phyloP scores from a whole-genome alignment of 768 basidiomycete genomes.

The Mycena polygramma region DNA sequence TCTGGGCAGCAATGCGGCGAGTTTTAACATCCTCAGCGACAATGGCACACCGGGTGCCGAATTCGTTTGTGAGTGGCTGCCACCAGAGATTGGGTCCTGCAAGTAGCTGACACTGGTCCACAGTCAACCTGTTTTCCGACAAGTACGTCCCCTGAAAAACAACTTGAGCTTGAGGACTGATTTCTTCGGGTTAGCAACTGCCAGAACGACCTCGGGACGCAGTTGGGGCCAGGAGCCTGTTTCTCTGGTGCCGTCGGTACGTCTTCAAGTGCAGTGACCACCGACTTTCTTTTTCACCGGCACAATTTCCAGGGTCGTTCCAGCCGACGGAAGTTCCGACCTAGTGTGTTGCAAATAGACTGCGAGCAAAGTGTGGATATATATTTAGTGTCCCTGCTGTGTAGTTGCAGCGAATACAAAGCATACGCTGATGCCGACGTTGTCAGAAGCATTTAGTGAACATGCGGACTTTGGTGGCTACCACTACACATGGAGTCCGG shows the following conservation, averaged over 20 bases:
- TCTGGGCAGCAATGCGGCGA: not conserved
- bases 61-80: not conserved
- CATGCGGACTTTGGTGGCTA: too few species aligned
- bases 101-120: not conserved
- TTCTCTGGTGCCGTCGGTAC: not conserved
- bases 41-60: not conserved
- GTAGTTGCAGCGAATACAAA: too few species aligned
- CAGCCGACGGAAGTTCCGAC: not conserved
- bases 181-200: not conserved
- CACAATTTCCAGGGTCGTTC: not conserved
- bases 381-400: too few species aligned
- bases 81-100: not conserved
- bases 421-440: too few species aligned
- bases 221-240: conserved; percentile 1
- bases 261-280: not conserved
- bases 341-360: not conserved
- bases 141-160: not conserved
- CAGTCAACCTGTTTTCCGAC: not conserved
- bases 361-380: too few species aligned
- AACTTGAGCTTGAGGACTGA: not conserved
- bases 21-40: not conserved
- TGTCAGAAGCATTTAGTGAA: too few species aligned
- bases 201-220: not conserved
- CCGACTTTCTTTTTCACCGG: not conserved
- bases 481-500: too few species aligned